Conservation (phyloP, 305 asterid genomes). For the Ilex paraguariensis region DNA sequence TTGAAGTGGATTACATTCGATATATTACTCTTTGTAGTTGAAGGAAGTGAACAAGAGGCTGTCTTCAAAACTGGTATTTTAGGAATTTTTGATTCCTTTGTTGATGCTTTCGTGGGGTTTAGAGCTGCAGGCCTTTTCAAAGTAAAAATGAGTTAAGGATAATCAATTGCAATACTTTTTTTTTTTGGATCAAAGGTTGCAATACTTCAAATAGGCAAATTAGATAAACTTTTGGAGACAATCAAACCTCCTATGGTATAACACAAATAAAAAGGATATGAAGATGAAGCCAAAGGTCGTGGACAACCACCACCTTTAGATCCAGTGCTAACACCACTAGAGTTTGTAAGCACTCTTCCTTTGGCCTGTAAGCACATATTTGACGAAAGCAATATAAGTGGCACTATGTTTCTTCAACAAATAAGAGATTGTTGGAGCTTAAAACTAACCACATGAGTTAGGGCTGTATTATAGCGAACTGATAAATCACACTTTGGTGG, state of each 20-base stretch:
- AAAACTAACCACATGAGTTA: conserved; percentile 40
- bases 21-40: conserved; percentile 28
- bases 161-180: conserved; percentile 11
- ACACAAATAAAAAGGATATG: conserved; percentile 59
- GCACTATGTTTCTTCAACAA: background rate
- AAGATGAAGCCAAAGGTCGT: conserved; percentile 51
- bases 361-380: conserved; percentile 40
- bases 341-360: conserved; percentile 28
- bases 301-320: conserved; percentile 41
- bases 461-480: conserved; percentile 26
- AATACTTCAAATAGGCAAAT: background rate
- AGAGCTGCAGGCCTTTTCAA: conserved; percentile 58
- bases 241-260: no score
- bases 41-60: conserved; percentile 35
- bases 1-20: conserved; percentile 34
- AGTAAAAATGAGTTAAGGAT: conserved; percentile 60
- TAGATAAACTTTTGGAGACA: background rate
- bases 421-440: background rate
- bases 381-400: conserved; percentile 1
- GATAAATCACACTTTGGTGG: conserved; percentile 33
- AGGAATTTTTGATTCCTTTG: conserved; percentile 50
- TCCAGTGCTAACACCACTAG: conserved; percentile 33
- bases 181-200: background rate
- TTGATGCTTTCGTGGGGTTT: conserved; percentile 38
- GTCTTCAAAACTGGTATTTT: conserved; percentile 53